A percentile compares a stretch with the other conserved stretches of the same genome.
Conservation (phyloP, 2,329 filamentous ascomycete genomes). For the Aspergillus vadensis region DNA sequence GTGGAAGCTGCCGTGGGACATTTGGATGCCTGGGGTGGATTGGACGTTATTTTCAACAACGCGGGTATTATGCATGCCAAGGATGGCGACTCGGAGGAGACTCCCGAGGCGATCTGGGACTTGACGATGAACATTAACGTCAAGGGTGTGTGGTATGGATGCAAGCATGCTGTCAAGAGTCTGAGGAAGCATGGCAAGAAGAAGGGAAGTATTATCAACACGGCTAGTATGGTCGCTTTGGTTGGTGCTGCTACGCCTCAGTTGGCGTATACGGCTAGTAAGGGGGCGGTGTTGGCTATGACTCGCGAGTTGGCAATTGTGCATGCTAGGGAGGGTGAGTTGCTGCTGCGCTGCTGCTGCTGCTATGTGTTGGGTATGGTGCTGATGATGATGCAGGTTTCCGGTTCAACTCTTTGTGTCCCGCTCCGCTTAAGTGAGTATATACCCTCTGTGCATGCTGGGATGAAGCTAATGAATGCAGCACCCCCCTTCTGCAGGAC, state of each 20-base stretch:
- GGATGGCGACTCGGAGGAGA: conserved; percentile 77
- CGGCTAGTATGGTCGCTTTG: conserved; percentile 82
- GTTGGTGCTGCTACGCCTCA: conserved; percentile 86
- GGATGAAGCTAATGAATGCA: conserved; percentile 27
- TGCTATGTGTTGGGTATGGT: background rate
- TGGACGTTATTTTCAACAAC: conserved; percentile 96
- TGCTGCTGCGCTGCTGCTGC: no score
- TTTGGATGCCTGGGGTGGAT: conserved; percentile 80
- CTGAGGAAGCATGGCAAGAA: conserved; percentile 79
- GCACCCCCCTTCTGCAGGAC: conserved; percentile 85
- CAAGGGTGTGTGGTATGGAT: conserved; percentile 96
- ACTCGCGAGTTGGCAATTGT: conserved; percentile 90
- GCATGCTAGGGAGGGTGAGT: conserved; percentile 71
- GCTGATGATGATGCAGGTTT: conserved; percentile 50
- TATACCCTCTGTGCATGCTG: no score
- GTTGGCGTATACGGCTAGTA: conserved; percentile 89
- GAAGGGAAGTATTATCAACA: conserved; percentile 85
- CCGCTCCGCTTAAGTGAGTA: conserved; percentile 76
- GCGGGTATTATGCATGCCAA: conserved; percentile 93
- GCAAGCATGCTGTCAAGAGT: conserved; percentile 84
- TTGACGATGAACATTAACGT: conserved; percentile 92
- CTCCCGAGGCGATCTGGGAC: conserved; percentile 90
- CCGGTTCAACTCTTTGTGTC: conserved; percentile 88
- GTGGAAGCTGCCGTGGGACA: conserved; percentile 73
- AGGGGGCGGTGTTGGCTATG: conserved; percentile 87